phyloP scores from a whole-genome alignment of 2,329 filamentous ascomycete genomes.

The Achaetomium macrosporum region DNA sequence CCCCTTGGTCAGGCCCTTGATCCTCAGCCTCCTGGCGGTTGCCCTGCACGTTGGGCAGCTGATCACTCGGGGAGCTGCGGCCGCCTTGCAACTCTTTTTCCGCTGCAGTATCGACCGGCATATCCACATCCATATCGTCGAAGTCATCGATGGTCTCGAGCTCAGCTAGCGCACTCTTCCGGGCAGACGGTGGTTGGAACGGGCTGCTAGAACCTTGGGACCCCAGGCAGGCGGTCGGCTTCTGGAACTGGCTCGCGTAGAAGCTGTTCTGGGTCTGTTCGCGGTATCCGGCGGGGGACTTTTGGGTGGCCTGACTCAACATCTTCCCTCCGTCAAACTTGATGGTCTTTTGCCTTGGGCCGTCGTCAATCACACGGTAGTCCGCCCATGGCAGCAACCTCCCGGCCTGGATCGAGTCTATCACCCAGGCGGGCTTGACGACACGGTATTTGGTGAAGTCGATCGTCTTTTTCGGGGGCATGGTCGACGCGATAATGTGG shows the following conservation, averaged over 20 bases:
- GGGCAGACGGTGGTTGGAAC: conserved; percentile 17
- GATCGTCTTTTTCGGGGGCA: conserved; percentile 87
- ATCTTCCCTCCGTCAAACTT: conserved; percentile 56
- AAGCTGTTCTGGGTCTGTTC: conserved; percentile 79
- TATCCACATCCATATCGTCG: conserved; percentile 34
- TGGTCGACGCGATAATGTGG: conserved; percentile 84
- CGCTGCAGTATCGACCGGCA: conserved; percentile 15
- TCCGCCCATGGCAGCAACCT: conserved; percentile 78
- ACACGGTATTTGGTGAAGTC: conserved; percentile 86
- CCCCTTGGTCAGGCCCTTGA: neutral
- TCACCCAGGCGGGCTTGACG: conserved; percentile 90
- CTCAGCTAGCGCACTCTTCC: conserved; percentile 10
- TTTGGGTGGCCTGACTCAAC: conserved; percentile 58
- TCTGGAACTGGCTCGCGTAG: conserved; percentile 67
- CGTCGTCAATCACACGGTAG: conserved; percentile 81
- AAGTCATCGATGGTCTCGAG: conserved; percentile 37
- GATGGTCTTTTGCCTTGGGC: conserved; percentile 73
- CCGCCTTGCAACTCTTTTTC: neutral
- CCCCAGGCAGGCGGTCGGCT: conserved; percentile 24
- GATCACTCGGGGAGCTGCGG: neutral
- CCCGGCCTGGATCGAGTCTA: conserved; percentile 79
- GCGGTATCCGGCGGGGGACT: conserved; percentile 58
- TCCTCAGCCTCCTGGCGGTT: neutral
- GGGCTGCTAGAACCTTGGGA: conserved; percentile 26
- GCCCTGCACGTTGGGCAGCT: neutral